Evolutionary conservation across 306 rosid genomes (phyloP).

Genomic region (Ochetophila trinervis): DNA sequence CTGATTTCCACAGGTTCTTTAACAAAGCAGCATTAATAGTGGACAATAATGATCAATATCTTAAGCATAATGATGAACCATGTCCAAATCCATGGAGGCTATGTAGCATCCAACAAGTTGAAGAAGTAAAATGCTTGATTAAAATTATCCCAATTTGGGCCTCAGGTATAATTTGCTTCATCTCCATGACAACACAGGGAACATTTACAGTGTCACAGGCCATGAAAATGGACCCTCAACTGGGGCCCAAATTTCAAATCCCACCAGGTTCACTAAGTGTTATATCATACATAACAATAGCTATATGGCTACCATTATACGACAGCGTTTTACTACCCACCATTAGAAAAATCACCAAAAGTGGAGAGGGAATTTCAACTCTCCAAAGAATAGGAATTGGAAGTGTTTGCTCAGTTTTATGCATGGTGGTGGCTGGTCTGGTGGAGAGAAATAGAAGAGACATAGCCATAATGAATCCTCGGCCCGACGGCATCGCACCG

Average conservation of each 20-base stretch:
- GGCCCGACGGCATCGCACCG: constrained; percentile 28
- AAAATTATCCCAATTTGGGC: constrained; percentile 57
- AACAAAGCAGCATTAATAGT: constrained; percentile 53
- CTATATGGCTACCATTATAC: constrained; percentile 53
- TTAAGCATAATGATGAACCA: constrained; percentile 32
- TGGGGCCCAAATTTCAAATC: constrained; percentile 54
- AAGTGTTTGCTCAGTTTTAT: constrained; percentile 38
- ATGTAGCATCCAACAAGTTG: constrained; percentile 60
- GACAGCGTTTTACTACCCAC: constrained; percentile 46
- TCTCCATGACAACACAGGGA: constrained; percentile 38
- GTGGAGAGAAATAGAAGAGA: constrained; percentile 48
- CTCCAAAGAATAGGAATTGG: constrained; percentile 64
- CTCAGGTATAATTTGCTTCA: constrained; percentile 41
- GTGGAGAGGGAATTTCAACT: constrained; percentile 49
- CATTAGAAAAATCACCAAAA: constrained; percentile 38
- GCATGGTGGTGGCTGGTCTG: constrained; percentile 58
- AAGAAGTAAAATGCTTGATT: constrained; percentile 60
- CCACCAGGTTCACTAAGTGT: constrained; percentile 61
- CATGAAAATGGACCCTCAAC: constrained; percentile 47
- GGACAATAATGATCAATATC: constrained; percentile 42
- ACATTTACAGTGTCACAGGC: constrained; percentile 64
- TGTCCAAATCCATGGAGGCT: constrained; percentile 45
- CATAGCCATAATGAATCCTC: constrained; percentile 30
- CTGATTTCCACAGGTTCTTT: constrained; percentile 28
- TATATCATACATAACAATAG: constrained; percentile 44